A percentile compares a stretch with the other conserved stretches of the same genome.
Conservation (phyloP, 495 filamentous ascomycete species). For the Hypoxylon subgilvum region DNA sequence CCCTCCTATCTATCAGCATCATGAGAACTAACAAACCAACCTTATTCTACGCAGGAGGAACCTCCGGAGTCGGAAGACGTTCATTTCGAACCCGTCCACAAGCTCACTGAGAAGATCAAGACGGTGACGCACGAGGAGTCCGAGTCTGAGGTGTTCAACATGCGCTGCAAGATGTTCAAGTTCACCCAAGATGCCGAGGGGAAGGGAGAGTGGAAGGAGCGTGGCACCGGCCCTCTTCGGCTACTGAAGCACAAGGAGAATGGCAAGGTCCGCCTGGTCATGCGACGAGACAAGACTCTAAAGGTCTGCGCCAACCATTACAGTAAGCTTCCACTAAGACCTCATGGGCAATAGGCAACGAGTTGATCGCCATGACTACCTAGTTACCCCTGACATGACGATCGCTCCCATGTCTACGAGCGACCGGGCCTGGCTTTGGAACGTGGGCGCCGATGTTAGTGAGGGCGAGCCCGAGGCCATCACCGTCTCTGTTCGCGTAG, state of each 20-base stretch:
- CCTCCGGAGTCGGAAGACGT: constrained; percentile 85
- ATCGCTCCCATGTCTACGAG: constrained; percentile 95
- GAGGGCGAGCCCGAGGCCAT: constrained; percentile 97
- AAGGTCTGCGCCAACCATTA: constrained; percentile 99
- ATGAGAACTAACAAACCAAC: constrained; percentile 16
- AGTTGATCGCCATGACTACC: constrained; percentile 13
- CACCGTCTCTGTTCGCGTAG: constrained; percentile 96
- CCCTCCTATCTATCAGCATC: neutral
- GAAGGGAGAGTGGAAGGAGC: constrained; percentile 95
- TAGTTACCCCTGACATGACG: constrained; percentile 98
- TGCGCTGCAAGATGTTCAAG: constrained; percentile 99
- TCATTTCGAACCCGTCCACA: constrained; percentile 95
- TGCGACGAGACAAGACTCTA: constrained; percentile 98
- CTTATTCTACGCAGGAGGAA: constrained; percentile 62
- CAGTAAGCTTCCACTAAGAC: constrained; percentile 63
- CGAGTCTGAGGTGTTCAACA: constrained; percentile 97
- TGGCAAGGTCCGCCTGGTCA: constrained; percentile 95
- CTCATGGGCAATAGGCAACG: neutral
- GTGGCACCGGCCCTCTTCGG: constrained; percentile 94
- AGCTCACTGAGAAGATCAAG: constrained; percentile 92
- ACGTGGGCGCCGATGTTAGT: constrained; percentile 94
- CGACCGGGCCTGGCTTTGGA: constrained; percentile 99
- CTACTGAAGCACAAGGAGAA: constrained; percentile 98
- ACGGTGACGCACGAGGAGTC: constrained; percentile 98
- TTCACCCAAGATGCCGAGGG: constrained; percentile 76